A percentile compares a stretch with the other conserved stretches of the same genome.
Evolutionary conservation across 345 rosid genomes (phyloP).

Genomic region (Acer saccharum): DNA sequence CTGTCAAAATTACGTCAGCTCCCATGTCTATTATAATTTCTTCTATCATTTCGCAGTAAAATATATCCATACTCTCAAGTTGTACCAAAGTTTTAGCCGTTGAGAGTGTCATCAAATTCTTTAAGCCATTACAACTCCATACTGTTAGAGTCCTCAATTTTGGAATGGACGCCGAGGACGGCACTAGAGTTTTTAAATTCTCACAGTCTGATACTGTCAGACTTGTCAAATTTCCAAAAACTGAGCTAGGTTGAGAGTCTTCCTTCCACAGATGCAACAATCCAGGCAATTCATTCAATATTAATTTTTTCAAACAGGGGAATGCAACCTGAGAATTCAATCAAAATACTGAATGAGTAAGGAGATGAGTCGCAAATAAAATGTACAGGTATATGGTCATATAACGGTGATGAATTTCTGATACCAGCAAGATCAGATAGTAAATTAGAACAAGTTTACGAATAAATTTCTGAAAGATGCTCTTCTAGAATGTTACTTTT

Average conservation of each 20-base stretch:
- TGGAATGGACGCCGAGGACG: not conserved
- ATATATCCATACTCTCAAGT: conserved; percentile 20
- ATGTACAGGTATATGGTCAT: no score
- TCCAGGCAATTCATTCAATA: not conserved
- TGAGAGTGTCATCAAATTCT: conserved; percentile 15
- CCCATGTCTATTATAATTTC: not conserved
- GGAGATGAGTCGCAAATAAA: no score
- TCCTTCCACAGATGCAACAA: not conserved
- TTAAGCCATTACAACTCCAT: conserved; percentile 17
- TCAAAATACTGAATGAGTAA: no score
- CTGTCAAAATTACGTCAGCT: not conserved
- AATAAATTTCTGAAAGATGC: no score
- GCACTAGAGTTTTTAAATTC: not conserved
- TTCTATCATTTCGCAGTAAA: conserved; percentile 11
- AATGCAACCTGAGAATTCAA: not conserved
- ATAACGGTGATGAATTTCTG: no score
- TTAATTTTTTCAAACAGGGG: not conserved
- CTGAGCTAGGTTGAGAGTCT: not conserved
- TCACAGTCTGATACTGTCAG: not conserved
- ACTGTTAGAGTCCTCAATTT: conserved; percentile 19
- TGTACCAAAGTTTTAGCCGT: conserved; percentile 20
- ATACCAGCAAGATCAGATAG: no score
- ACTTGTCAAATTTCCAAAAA: not conserved
- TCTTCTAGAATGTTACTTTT: no score
- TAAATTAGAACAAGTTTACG: no score